These are phyloP conservation scores for Nakazawaea pomicola DNA, from an alignment of 805 yeast species.

Conservation along the genomic window DNA sequence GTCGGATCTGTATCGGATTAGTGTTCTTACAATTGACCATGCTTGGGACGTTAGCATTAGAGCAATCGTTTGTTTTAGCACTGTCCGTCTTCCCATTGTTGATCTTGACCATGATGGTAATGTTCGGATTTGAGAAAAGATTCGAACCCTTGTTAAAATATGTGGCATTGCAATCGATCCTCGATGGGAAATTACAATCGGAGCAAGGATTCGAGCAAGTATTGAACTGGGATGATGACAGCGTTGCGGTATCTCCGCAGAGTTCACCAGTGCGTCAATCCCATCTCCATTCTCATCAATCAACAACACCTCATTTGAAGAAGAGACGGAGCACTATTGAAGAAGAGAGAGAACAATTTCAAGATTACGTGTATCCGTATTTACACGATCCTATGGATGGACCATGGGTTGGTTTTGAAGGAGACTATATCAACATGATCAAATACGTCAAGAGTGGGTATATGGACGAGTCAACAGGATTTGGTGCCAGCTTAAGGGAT, in stretches of 20 bases:
- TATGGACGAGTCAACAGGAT: not conserved
- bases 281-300: constrained; percentile 2
- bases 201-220: constrained; percentile 19
- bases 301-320: constrained; percentile 13
- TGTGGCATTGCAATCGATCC: constrained; percentile 56
- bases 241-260: constrained; percentile 11
- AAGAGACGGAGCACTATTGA: constrained; percentile 48
- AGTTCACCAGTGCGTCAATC: not conserved
- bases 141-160: constrained; percentile 49
- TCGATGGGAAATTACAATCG: constrained; percentile 19
- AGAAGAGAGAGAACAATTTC: constrained; percentile 48
- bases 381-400: constrained; percentile 44
- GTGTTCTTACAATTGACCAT: constrained; percentile 55
- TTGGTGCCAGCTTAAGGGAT: not conserved
- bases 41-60: constrained; percentile 60
- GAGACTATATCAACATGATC: constrained; percentile 41
- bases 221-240: constrained; percentile 21
- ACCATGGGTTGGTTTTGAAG: constrained; percentile 54
- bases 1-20: constrained; percentile 50
- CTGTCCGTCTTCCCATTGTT: constrained; percentile 45
- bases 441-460: constrained; percentile 18
- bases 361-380: constrained; percentile 46
- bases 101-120: constrained; percentile 37
- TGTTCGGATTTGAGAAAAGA: constrained; percentile 47
- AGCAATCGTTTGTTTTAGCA: constrained; percentile 48